phyloP scores from a whole-genome alignment of 2,329 filamentous ascomycete species.

The Didymella sp. region DNA sequence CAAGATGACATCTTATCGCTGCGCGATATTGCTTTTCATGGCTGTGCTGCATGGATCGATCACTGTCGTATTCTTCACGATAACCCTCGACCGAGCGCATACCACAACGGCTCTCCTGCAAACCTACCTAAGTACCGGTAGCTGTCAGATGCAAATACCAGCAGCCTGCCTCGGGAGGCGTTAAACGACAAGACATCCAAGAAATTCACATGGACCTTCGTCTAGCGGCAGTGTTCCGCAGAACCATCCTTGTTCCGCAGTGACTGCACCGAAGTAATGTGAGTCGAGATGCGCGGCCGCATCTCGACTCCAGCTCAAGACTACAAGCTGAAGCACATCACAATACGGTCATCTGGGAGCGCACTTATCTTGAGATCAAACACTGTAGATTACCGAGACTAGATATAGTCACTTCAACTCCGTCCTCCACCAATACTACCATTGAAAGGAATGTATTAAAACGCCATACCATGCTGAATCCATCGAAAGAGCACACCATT shows the following conservation, averaged over 20 bases:
- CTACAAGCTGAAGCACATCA: not conserved
- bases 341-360: too few species aligned
- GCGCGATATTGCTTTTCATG: not conserved
- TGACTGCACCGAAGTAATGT: not conserved
- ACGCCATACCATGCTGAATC: not conserved
- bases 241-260: not conserved
- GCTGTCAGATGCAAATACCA: not conserved
- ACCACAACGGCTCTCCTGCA: slow-evolving; percentile 6
- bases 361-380: not conserved
- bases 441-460: not conserved
- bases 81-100: not conserved
- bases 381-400: not conserved
- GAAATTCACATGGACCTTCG: not conserved
- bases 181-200: not conserved
- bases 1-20: not conserved
- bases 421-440: not conserved
- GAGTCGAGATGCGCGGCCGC: too few species aligned
- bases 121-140: slow-evolving; percentile 2
- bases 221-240: slow-evolving; percentile 2
- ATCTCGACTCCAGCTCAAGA: not conserved
- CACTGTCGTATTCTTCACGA: not conserved
- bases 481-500: not conserved
- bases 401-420: not conserved
- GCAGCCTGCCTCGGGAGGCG: slow-evolving; percentile 13
- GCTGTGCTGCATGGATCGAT: not conserved